Evolutionary conservation across 2,329 filamentous ascomycete species (phyloP), one percentile per base, ranked within the genome.

Genomic region (Trichoderma atrobrunneum): DNA sequence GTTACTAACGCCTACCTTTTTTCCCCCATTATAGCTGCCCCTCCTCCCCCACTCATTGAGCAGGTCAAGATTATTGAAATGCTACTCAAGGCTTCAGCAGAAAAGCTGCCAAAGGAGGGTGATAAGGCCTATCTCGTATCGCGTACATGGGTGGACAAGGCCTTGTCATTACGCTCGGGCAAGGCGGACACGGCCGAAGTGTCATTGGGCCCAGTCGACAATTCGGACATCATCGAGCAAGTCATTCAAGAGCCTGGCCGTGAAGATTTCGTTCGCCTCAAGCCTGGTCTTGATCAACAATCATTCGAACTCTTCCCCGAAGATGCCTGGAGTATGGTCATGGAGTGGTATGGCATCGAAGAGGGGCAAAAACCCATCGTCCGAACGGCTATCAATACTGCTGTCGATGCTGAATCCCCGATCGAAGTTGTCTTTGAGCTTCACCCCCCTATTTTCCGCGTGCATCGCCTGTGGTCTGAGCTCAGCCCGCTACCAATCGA

Each of bases 371-470:
- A 90, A 10, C 87, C 92, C 59, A 94, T 98, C 74, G 83, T 89
- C 60, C 90, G 96, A 72, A 88, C 87, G 75, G 94, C 92, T 48
- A 92, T 95, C 81, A 92, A 97, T 80, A 94, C 92, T 30, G 87
- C 90, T 8, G 84, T 86, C 2, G 87, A 88, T 54, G 86, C 86
- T 2, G 78, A 82, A n/a, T 82, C 82, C 18, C 77, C 83, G 3
- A 84, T 89, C 51, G 93, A 97, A 74, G 83, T 97, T 61, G 85
- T 92, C 76, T 97, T 92, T 80, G 96, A 98, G 82, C 85, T 94
- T 54, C 90, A 94, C 77, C 96, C 95, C 5, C 94, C 93, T 0
- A 86, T 97, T 57, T 93, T 98, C 80, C 93, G 91, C 1, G 86
- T 98, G 73, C 90, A 97, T 78, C 94, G 95, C 75, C 85, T 98